Conservation (phyloP, 352 stramenopile species). For the Elongisporangium anandrum region DNA sequence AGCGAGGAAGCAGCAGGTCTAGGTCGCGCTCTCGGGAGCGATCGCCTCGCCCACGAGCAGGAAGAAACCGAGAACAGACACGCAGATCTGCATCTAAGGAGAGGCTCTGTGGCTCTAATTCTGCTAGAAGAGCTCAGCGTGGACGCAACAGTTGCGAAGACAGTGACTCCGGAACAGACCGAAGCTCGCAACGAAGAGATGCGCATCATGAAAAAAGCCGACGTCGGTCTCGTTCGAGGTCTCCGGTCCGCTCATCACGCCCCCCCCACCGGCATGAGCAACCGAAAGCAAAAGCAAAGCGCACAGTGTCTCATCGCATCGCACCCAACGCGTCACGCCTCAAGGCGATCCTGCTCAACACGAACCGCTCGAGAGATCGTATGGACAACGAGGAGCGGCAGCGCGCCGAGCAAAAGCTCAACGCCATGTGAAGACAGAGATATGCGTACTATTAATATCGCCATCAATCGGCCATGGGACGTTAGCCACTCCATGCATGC, state of each 20-base stretch:
- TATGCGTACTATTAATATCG: too few species aligned
- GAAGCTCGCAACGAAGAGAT: not conserved
- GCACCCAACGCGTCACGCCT: conserved; percentile 17
- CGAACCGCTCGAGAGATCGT: conserved; percentile 17
- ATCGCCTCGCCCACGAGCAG: not conserved
- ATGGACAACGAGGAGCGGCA: conserved; percentile 19
- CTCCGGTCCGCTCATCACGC: not conserved
- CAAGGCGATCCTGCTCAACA: conserved; percentile 16
- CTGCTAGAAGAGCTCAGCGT: not conserved
- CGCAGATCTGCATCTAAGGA: not conserved
- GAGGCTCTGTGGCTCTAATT: not conserved
- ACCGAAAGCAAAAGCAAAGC: not conserved
- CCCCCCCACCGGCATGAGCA: too few species aligned
- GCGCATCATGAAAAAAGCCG: not conserved
- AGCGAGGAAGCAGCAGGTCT: not conserved
- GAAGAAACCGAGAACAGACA: too few species aligned
- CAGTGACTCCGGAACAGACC: not conserved
- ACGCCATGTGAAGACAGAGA: conserved; percentile 3
- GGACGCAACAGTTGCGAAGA: not conserved
- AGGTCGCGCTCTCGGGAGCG: not conserved
- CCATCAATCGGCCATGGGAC: too few species aligned
- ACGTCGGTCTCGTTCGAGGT: not conserved
- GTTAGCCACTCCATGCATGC: not conserved
- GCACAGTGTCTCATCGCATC: conserved; percentile 5
- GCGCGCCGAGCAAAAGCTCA: conserved; percentile 21